Base-by-base conservation (phyloP, 768 basidiomycete genomes). In the Trametes villosa region DNA sequence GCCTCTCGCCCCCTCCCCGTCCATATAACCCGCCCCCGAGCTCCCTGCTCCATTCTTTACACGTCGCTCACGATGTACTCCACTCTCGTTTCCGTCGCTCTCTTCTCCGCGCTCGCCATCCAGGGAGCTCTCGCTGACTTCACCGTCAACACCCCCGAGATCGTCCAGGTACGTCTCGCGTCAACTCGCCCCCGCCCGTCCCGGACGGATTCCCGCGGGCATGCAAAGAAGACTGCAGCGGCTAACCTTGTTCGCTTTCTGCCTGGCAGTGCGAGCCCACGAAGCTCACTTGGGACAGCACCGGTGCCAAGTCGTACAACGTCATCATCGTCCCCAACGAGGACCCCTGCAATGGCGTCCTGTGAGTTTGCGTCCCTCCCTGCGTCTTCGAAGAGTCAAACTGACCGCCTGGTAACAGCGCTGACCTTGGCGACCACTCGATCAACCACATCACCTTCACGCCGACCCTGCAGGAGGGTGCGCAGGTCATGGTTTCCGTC, bases 21-120 rank as follows among this genome's bases (percentile, higher is more conserved):
- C 65, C 65, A 64, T 65, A 59, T 67, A 62, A 41, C 51, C 33
- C 52, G 57, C 53, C 51, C 53, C 46, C 63, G 66, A 67, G 66
- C 67, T 68, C 71, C 74, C 68, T 68, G 68, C 71, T 63, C 67
- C 68, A 58, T 57, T 65, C 68, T 44, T 64, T 65, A 57, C 63
- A 55, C 65, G 53, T 62, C 63, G 55, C 57, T 44, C 50, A 82
- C 73, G 75, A 93, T 92, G 91, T 86, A 86, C 83, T 77, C 84
- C 78, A 89, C 91, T 77, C 76, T 92, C 89, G 52, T 91, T 90
- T 81, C 82, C 61, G 71, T 84, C 77, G 79, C 88, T 69, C 83
- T 92, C 86, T 75, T 91, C 78, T 74, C 81, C 70, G 70, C 78
- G 66, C 76, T 86, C 72, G 81, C 81, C 72, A 67, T 84, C 69